Evolutionary conservation across 495 filamentous ascomycete species (phyloP).

Genomic region (Penicilliopsis zonata): DNA sequence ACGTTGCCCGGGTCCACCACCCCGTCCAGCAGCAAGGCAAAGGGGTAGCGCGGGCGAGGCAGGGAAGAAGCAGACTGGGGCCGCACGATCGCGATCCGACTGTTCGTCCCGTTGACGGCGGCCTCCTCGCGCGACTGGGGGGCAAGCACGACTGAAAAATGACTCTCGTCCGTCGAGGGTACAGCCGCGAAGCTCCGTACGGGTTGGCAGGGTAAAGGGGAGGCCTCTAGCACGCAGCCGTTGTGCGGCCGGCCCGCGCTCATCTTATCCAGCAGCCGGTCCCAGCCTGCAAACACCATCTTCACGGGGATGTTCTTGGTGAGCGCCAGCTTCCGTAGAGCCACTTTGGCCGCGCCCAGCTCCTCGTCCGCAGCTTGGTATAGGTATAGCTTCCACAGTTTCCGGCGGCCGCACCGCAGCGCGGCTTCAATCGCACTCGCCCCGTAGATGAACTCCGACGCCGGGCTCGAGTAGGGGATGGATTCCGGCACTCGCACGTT

Average conservation of each 20-base stretch:
- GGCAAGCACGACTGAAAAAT: conserved; percentile 47
- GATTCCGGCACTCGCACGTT: conserved; percentile 37
- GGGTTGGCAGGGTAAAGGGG: conserved; percentile 65
- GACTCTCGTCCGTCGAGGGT: conserved; percentile 17
- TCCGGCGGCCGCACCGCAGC: conserved; percentile 50
- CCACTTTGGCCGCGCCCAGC: conserved; percentile 23
- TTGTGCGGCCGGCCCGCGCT: conserved; percentile 78
- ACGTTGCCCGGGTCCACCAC: conserved; percentile 84
- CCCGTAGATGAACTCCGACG: conserved; percentile 88
- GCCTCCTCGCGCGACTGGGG: conserved; percentile 65
- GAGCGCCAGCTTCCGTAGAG: conserved; percentile 46
- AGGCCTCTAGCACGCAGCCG: conserved; percentile 77
- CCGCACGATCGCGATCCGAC: conserved; percentile 22
- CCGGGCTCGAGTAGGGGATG: conserved; percentile 71
- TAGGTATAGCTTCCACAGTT: conserved; percentile 77
- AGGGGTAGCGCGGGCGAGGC: conserved; percentile 38
- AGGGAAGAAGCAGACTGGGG: too few species aligned
- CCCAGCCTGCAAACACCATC: conserved; percentile 39
- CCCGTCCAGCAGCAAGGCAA: conserved; percentile 73
- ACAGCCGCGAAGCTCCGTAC: conserved; percentile 44
- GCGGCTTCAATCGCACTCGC: conserved; percentile 72
- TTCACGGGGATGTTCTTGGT: conserved; percentile 41
- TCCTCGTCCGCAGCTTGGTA: conserved; percentile 38
- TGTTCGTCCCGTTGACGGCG: conserved; percentile 50
- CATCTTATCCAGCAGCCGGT: conserved; percentile 71